Base-by-base conservation (phyloP, 2,329 filamentous ascomycete genomes). In the Botrytis galanthina region DNA sequence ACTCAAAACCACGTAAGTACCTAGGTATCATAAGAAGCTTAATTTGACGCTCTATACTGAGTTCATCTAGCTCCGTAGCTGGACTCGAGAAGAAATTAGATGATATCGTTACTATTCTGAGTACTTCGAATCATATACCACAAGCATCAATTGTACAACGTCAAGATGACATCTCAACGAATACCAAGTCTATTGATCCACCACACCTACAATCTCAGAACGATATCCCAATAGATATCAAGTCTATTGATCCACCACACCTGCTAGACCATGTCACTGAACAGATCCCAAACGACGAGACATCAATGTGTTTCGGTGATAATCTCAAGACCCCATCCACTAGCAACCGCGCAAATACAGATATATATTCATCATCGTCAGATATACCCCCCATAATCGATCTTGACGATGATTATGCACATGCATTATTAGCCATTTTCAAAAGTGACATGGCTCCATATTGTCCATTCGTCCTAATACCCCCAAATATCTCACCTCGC, bases 401-500 rank as follows among this genome's bases (percentile, higher is more conserved):
- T 3, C 39, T 74, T 3, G 48, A 62, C 20, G 42, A 63, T 46
- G 37, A 70, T 9, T 68, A 75, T 44, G 54, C 69, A 29, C 51
- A 73, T 35, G 67, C 70, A 51, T 69, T 75, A 10, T 51, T 76
- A 3, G 51, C 60, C n/a, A 72, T 74, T 37, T 75, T 75, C 60
- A 70, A 63, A 42, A 73, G 71, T 5, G 66, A 70, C 35, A 70
- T 73, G 66, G 70, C 67, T 20, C 46, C 37, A 22, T 73, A 74
- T 20, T 72, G 71, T 59, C 75, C 75, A 4, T 77, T 76, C 29
- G 72, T 76, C 35, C 48, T 75, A 2, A 76, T 77, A 48, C 74
- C 73, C 20, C 57, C 72, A 8, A 67, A 71, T 18, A 59, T 61
- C 26, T 70, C 70, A 7, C 70, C 73, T 16, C 68, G 75, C 39